Evolutionary conservation across 768 basidiomycete species (phyloP), one percentile per base, ranked within the genome.

Genomic region (Hypholoma fasciculare): DNA sequence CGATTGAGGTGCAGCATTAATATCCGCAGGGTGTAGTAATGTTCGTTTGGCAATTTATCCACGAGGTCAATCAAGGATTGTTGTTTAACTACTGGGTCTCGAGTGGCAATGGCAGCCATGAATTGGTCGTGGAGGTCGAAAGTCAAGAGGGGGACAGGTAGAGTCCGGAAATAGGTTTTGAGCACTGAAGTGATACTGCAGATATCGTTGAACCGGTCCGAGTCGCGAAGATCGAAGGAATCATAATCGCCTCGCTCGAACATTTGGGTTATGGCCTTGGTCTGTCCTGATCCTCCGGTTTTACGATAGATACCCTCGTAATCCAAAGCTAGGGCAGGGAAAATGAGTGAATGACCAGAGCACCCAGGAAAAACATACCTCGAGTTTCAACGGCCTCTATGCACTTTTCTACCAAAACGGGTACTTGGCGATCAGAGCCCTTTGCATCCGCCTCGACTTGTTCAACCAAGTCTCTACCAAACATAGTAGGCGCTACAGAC

Each of bases 291-390:
- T 2, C 97, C 97, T 30, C 97, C 97, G 0, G 89, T 94, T 77
- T 99, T 99, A 61, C 97, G 93, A 72, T 99, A 99, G 62, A 99
- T 94, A 11, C 97, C 97, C 72, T 99, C 97, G 67, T 95, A 95
- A 58, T 97, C 94, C 75, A 98, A 82, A 4, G 92, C 96, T 92
- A 57, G 26, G 8, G 42, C 54, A 39, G 7, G n/a, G 14, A 34
- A n/a, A 23, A 39, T 23, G 40, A 40, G 52, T 52, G 40, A 27
- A 36, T 49, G n/a, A 1, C 7, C 19, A 11, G 11, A 52, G 43
- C 30, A 37, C 8, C 17, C 9, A 43, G 1, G 38, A 42, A 9
- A 49, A 8, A 49, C 1, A 74, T 62, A 95, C 94, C 96, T 59
- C 86, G 78, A 5, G 80, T 75, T 65, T 98, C 97, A 17, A 99